Percentiles rank a stretch among this genome's conserved stretches.
Evolutionary conservation across 139 green algal genomes (phyloP).

Genomic region (Zygnema circumcarinatum): DNA sequence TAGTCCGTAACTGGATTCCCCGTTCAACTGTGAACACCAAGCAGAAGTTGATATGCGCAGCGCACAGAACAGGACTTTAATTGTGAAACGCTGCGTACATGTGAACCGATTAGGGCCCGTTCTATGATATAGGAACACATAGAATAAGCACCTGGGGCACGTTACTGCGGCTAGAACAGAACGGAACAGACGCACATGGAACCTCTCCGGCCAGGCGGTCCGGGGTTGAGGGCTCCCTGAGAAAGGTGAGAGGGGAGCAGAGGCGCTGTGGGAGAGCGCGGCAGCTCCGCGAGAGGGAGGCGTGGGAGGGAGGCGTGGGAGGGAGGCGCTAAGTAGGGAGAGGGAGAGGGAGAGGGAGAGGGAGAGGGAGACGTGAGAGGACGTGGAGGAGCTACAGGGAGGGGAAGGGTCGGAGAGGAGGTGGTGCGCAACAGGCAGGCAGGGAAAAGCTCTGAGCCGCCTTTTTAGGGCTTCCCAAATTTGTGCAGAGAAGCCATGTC

Average conservation of each 20-base stretch:
- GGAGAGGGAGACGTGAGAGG: slow-evolving; percentile 1
- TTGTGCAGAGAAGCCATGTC: not conserved
- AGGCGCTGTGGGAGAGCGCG: not conserved
- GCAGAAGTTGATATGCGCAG: no score
- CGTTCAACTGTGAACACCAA: no score
- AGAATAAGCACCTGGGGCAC: no score
- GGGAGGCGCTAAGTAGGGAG: not conserved
- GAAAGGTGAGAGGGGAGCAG: not conserved
- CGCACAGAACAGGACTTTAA: no score
- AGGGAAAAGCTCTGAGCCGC: not conserved
- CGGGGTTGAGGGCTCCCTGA: not conserved
- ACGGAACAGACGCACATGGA: no score
- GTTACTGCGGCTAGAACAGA: no score
- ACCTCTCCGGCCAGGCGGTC: not conserved
- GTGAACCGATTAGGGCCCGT: no score
- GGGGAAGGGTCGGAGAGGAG: not conserved
- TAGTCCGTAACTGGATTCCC: no score
- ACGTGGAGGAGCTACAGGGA: not conserved
- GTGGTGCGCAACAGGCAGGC: not conserved
- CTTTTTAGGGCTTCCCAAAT: not conserved
- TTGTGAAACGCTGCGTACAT: no score
- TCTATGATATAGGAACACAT: no score
- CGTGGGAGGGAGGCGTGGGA: not conserved
- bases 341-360: slow-evolving; percentile 14
- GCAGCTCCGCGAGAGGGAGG: no score